phyloP scores from a whole-genome alignment of 495 filamentous ascomycete genomes.

The Aspergillus sparsus region DNA sequence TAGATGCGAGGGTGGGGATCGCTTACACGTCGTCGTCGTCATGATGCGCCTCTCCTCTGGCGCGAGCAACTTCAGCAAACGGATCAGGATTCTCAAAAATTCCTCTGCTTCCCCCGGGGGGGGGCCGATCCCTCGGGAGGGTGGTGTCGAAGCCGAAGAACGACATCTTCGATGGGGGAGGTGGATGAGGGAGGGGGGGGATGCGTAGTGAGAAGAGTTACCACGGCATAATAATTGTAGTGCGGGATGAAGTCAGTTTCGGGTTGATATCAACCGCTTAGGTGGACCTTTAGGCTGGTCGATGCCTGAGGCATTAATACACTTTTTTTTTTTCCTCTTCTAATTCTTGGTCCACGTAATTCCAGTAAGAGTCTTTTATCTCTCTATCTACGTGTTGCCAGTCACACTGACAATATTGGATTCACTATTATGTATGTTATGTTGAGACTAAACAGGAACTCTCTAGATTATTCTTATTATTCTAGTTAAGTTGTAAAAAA shows the following conservation, averaged over 20 bases:
- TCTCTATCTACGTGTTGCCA: neutral
- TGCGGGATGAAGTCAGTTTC: conserved; percentile 31
- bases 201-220: conserved; percentile 27
- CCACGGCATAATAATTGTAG: conserved; percentile 29
- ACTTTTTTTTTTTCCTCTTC: neutral
- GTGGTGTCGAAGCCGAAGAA: conserved; percentile 86
- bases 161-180: conserved; percentile 55
- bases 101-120: conserved; percentile 60
- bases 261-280: conserved; percentile 29
- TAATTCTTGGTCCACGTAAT: neutral
- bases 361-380: neutral
- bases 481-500: too few relatives aligned
- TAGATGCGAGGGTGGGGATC: conserved; percentile 3
- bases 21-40: conserved; percentile 74
- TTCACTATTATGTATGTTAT: too few relatives aligned
- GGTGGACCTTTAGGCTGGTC: conserved; percentile 8
- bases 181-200: conserved; percentile 21
- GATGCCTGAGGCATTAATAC: conserved; percentile 23
- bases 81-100: conserved; percentile 86
- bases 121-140: conserved; percentile 58
- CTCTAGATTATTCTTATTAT: too few relatives aligned
- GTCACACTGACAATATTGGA: neutral
- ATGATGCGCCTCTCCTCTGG: conserved; percentile 36
- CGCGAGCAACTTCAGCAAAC: conserved; percentile 75
- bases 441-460: too few relatives aligned